Percentiles rank a stretch among this genome's conserved stretches.
phyloP scores from a whole-genome alignment of 371 early-diverging fungal genomes.

The Nematocida displodere region DNA sequence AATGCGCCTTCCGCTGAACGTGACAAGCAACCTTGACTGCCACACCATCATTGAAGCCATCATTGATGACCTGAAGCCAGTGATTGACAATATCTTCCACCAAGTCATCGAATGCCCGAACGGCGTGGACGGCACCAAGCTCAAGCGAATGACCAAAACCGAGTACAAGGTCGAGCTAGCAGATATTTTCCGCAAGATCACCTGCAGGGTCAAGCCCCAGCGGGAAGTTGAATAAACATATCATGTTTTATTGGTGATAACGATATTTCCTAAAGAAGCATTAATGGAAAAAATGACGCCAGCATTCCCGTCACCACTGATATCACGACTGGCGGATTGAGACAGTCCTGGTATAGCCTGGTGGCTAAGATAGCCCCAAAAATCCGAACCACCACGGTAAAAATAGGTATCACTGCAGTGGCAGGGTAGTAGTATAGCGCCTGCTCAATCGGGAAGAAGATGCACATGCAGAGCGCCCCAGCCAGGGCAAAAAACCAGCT shows the following conservation, averaged over 20 bases:
- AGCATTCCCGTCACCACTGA: conserved; percentile 17
- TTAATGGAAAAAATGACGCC: conserved; percentile 51
- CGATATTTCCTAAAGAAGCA: not conserved
- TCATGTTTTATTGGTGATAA: not conserved
- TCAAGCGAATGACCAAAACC: not conserved
- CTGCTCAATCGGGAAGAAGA: conserved; percentile 38
- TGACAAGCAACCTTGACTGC: not conserved
- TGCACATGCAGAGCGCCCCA: conserved; percentile 17
- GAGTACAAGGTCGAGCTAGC: conserved; percentile 3
- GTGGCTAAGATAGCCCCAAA: not conserved
- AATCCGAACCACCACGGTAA: conserved; percentile 21
- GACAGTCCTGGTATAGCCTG: not conserved
- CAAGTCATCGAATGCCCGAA: conserved; percentile 13
- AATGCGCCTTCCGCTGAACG: conserved; percentile 11
- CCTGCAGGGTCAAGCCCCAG: not conserved
- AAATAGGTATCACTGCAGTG: conserved; percentile 52
- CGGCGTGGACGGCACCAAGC: not conserved
- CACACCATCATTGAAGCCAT: not conserved
- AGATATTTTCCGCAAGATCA: not conserved
- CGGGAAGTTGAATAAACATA: not conserved
- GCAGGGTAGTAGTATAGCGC: conserved; percentile 54
- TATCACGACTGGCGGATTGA: not conserved
- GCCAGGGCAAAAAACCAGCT: not conserved
- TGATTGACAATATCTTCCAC: not conserved
- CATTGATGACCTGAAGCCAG: not conserved